Evolutionary conservation across 2,329 filamentous ascomycete species (phyloP).

Genomic region (Emmonsiellopsis sp.): DNA sequence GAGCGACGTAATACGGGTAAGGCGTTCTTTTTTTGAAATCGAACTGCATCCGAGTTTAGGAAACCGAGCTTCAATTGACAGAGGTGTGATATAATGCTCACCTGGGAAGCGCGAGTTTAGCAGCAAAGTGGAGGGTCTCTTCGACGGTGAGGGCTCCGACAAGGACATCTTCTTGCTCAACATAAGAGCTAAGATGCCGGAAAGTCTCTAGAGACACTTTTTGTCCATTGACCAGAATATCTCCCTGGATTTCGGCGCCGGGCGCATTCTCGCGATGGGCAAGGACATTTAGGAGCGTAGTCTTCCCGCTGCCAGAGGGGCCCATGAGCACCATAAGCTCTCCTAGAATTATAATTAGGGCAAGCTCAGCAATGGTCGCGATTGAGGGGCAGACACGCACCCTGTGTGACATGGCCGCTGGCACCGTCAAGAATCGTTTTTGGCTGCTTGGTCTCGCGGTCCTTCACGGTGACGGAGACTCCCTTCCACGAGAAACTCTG

Average conservation of each 20-base stretch:
- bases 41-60: constrained; percentile 24
- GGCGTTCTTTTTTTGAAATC: constrained; percentile 48
- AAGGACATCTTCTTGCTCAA: constrained; percentile 80
- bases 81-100: constrained; percentile 19
- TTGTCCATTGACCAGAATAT: constrained; percentile 55
- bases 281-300: constrained; percentile 71
- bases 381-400: constrained; percentile 23
- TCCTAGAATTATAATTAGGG: constrained; percentile 32
- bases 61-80: not conserved
- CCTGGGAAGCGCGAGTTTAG: constrained; percentile 54
- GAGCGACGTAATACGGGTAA: constrained; percentile 55
- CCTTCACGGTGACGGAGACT: constrained; percentile 63
- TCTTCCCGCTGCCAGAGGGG: constrained; percentile 65
- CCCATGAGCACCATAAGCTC: constrained; percentile 76
- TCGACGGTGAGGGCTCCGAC: constrained; percentile 71
- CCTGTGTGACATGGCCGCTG: constrained; percentile 55
- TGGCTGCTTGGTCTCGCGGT: constrained; percentile 54
- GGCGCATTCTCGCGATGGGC: constrained; percentile 51
- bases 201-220: constrained; percentile 46
- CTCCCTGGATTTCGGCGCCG: constrained; percentile 44
- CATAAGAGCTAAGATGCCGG: constrained; percentile 61
- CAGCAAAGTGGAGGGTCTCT: constrained; percentile 71
- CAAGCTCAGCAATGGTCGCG: not conserved
- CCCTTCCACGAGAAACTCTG: constrained; percentile 56
- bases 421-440: constrained; percentile 55